Conservation (phyloP, 2,329 filamentous ascomycete species). For the Ascocoryne sarcoides region DNA sequence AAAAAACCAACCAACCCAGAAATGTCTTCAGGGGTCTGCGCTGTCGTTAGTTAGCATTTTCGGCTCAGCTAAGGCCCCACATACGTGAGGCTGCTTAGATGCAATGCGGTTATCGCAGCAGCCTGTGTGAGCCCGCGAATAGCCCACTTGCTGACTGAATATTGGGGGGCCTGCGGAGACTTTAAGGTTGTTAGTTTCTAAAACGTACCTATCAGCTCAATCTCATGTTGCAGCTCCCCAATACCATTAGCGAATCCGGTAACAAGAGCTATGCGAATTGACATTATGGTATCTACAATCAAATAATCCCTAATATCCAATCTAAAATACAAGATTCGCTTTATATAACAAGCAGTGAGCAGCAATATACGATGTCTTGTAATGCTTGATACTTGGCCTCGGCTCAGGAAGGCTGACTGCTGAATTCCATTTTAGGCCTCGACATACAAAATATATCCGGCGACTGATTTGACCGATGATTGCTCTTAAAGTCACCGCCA, state of each 20-base stretch:
- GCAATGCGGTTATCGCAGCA: too few relatives aligned
- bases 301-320: neutral
- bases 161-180: too few relatives aligned
- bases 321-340: neutral
- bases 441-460: neutral
- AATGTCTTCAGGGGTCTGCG: too few relatives aligned
- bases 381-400: neutral
- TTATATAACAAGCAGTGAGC: neutral
- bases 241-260: neutral
- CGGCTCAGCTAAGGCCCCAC: too few relatives aligned
- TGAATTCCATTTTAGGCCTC: neutral
- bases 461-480: neutral
- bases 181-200: neutral
- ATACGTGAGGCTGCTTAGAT: too few relatives aligned
- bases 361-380: neutral
- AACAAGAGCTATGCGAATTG: neutral
- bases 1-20: too few relatives aligned
- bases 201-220: neutral
- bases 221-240: neutral
- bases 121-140: too few relatives aligned
- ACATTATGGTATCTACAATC: neutral
- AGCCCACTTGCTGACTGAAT: too few relatives aligned
- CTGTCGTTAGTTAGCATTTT: too few relatives aligned
- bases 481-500: neutral
- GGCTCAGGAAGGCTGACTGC: neutral